These are phyloP conservation scores for Gremmenia infestans DNA, from an alignment of 2,329 filamentous ascomycete genomes.

Conservation along the genomic window DNA sequence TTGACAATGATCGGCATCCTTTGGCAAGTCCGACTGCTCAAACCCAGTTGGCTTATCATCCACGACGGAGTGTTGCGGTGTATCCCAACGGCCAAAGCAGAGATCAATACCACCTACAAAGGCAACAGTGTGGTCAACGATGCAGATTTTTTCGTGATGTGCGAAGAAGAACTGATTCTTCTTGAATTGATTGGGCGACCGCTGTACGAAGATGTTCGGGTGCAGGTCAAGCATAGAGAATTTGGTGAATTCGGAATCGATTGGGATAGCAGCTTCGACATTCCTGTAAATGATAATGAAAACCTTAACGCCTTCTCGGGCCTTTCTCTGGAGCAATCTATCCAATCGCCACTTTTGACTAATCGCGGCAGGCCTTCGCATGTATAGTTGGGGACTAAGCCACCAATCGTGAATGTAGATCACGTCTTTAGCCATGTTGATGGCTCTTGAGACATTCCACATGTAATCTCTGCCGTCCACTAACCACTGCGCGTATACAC, in stretches of 20 bases:
- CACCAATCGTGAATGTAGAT: constrained; percentile 99
- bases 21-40: constrained; percentile 68
- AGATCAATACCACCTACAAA: constrained; percentile 95
- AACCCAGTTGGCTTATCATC: constrained; percentile 97
- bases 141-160: constrained; percentile 96
- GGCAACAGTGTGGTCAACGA: constrained; percentile 92
- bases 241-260: constrained; percentile 97
- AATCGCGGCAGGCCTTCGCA: constrained; percentile 88
- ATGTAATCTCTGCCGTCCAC: constrained; percentile 97
- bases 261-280: constrained; percentile 93
- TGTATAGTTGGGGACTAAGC: constrained; percentile 92
- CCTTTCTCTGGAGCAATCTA: constrained; percentile 86
- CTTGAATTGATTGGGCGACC: constrained; percentile 95
- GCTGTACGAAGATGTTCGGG: constrained; percentile 91
- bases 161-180: constrained; percentile 99
- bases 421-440: constrained; percentile 95
- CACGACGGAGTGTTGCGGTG: constrained; percentile 81
- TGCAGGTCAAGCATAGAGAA: constrained; percentile 92
- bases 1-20: constrained; percentile 91
- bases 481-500: constrained; percentile 91
- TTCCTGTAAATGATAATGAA: constrained; percentile 98
- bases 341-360: constrained; percentile 98
- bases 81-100: constrained; percentile 97
- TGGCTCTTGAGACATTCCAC: constrained; percentile 97
- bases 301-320: constrained; percentile 90